Percentiles rank a stretch among this genome's conserved stretches.
phyloP scores from a whole-genome alignment of 139 green algal species.

The Coccomyxa sp. region DNA sequence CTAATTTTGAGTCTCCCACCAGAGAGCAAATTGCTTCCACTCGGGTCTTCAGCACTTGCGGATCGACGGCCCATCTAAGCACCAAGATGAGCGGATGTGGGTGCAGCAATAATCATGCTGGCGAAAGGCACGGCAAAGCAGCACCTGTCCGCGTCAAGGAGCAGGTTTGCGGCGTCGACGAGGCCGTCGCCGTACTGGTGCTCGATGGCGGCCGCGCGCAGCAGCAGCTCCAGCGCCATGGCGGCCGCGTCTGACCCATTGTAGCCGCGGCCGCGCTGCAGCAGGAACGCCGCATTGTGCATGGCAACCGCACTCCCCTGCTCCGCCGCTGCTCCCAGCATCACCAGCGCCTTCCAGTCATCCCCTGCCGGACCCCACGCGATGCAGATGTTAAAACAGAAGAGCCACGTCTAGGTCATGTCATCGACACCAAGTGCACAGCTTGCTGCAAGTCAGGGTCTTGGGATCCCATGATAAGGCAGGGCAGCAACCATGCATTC shows the following conservation, averaged over 20 bases:
- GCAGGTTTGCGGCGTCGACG: not conserved
- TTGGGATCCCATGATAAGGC: too few species aligned
- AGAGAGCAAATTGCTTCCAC: too few species aligned
- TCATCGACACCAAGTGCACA: too few species aligned
- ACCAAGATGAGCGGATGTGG: too few species aligned
- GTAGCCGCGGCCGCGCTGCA: not conserved
- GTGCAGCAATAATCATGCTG: not conserved
- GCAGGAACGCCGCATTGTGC: not conserved
- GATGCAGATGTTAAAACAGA: too few species aligned
- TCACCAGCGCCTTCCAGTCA: not conserved
- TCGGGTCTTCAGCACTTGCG: too few species aligned
- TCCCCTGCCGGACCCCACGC: not conserved
- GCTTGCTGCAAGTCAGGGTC: too few species aligned
- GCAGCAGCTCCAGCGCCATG: not conserved
- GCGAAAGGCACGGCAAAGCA: not conserved
- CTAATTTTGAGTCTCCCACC: too few species aligned
- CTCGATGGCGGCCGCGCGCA: not conserved
- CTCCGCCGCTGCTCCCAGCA: not conserved
- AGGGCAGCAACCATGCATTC: too few species aligned
- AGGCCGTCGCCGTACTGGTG: not conserved
- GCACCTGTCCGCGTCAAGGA: not conserved
- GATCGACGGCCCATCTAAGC: too few species aligned
- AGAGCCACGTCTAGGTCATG: too few species aligned
- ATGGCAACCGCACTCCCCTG: not conserved
- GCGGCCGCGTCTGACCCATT: not conserved